These are phyloP conservation scores for Pleurotus sapidus DNA, from an alignment of 768 basidiomycete genomes.

Conservation along the genomic window DNA sequence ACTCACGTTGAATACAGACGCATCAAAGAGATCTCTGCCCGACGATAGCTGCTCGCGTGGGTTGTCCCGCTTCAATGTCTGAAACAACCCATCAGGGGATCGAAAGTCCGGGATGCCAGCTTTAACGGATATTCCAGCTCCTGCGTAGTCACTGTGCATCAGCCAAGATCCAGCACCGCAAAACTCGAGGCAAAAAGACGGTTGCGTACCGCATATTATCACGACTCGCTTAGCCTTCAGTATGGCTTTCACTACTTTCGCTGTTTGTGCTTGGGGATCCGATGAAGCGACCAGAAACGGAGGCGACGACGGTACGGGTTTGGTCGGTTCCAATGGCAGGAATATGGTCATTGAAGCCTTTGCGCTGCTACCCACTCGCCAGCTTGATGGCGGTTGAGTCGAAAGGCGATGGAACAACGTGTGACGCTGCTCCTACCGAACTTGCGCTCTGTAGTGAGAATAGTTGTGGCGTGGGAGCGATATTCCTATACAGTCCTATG, in stretches of 20 bases:
- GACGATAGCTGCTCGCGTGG: slow-evolving; percentile 67
- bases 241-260: slow-evolving; percentile 60
- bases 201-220: slow-evolving; percentile 76
- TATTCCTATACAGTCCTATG: too few relatives aligned
- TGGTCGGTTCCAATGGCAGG: slow-evolving; percentile 52
- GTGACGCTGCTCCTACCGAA: neutral
- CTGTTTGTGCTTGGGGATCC: slow-evolving; percentile 44
- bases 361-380: neutral
- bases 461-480: slow-evolving; percentile 8
- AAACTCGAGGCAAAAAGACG: slow-evolving; percentile 6
- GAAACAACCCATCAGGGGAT: slow-evolving; percentile 78
- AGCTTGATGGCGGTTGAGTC: slow-evolving; percentile 12
- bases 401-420: slow-evolving; percentile 9
- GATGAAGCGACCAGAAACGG: slow-evolving; percentile 51
- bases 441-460: neutral
- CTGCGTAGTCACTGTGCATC: slow-evolving; percentile 29
- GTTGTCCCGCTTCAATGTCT: slow-evolving; percentile 74
- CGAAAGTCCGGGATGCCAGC: slow-evolving; percentile 92
- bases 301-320: slow-evolving; percentile 47
- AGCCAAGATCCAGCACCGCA: too few relatives aligned
- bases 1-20: slow-evolving; percentile 83
- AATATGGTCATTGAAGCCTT: slow-evolving; percentile 54
- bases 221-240: slow-evolving; percentile 80
- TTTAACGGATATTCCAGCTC: slow-evolving; percentile 85
- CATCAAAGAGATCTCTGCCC: slow-evolving; percentile 89